Percentiles rank a stretch among this genome's conserved stretches.
Evolutionary conservation across 768 basidiomycete genomes (phyloP).

Genomic region (Naganishia antarctica): DNA sequence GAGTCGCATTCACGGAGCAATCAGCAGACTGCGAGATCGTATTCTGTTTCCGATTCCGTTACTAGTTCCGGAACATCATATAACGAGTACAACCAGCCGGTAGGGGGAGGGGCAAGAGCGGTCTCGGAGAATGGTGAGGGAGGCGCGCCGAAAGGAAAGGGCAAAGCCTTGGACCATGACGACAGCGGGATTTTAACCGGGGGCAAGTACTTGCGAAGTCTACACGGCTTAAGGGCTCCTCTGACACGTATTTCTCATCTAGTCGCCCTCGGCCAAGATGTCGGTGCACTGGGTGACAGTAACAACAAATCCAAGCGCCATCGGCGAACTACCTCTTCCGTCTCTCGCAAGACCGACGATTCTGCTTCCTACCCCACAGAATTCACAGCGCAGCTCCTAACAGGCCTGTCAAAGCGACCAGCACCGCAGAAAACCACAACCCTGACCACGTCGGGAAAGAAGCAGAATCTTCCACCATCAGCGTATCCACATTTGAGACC

Average conservation of each 20-base stretch:
- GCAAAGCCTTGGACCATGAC: neutral
- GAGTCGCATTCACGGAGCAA: neutral
- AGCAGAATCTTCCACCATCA: slow-evolving; percentile 13
- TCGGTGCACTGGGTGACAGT: neutral
- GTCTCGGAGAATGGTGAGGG: neutral
- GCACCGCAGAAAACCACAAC: slow-evolving; percentile 19
- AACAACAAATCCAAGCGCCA: neutral
- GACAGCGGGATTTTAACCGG: neutral
- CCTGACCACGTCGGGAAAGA: neutral
- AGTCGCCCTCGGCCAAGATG: slow-evolving; percentile 3
- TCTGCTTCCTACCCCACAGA: slow-evolving; percentile 10
- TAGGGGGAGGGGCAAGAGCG: neutral
- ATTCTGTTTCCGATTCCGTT: slow-evolving; percentile 10
- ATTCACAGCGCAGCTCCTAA: slow-evolving; percentile 11
- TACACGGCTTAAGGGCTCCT: too few relatives aligned
- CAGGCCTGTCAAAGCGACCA: slow-evolving; percentile 11
- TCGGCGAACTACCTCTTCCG: slow-evolving; percentile 8
- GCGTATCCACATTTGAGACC: slow-evolving; percentile 24
- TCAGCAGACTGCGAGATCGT: neutral
- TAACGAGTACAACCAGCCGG: neutral
- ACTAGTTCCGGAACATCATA: slow-evolving; percentile 3
- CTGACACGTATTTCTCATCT: neutral
- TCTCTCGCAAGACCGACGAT: slow-evolving; percentile 13
- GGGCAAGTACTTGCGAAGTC: neutral
- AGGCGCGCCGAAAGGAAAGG: slow-evolving; percentile 10